phyloP scores from a whole-genome alignment of 2,329 filamentous ascomycete species.

The Claviceps fusiformis region DNA sequence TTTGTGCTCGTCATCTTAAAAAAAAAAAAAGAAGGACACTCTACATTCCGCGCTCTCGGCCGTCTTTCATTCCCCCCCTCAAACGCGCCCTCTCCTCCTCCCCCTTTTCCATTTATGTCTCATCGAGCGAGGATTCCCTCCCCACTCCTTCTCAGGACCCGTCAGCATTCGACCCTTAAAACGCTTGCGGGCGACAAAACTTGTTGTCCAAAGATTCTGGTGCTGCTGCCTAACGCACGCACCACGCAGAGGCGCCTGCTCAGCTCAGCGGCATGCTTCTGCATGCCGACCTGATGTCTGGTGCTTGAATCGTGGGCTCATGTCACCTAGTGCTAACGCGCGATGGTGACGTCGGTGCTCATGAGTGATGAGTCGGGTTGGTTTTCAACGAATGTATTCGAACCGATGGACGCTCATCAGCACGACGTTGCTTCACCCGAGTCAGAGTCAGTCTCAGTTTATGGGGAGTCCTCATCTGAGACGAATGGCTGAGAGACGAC shows the following conservation, averaged over 20 bases:
- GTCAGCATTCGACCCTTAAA: neutral
- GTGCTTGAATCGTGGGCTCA: no score
- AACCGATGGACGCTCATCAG: no score
- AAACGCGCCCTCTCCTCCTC: no score
- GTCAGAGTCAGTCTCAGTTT: no score
- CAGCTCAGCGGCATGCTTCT: neutral
- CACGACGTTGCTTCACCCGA: no score
- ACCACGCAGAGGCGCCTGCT: neutral
- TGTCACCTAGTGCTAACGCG: no score
- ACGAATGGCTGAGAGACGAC: no score
- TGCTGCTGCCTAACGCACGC: neutral
- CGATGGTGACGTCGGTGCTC: neutral
- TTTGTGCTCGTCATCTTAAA: no score
- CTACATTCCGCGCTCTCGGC: no score
- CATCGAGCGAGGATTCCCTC: neutral
- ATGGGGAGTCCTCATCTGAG: no score
- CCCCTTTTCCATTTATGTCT: neutral
- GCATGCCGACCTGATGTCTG: neutral
- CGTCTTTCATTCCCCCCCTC: neutral
- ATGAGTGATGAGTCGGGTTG: neutral
- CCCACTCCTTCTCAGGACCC: neutral
- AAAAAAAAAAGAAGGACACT: no score
- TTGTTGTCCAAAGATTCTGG: neutral
- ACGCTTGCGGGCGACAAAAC: neutral
- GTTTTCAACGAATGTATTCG: no score